Evolutionary conservation across 164 flowering plant genomes (phyloP), one percentile per base, ranked within the genome.

Genomic region (Tetrastigma voinierianum): DNA sequence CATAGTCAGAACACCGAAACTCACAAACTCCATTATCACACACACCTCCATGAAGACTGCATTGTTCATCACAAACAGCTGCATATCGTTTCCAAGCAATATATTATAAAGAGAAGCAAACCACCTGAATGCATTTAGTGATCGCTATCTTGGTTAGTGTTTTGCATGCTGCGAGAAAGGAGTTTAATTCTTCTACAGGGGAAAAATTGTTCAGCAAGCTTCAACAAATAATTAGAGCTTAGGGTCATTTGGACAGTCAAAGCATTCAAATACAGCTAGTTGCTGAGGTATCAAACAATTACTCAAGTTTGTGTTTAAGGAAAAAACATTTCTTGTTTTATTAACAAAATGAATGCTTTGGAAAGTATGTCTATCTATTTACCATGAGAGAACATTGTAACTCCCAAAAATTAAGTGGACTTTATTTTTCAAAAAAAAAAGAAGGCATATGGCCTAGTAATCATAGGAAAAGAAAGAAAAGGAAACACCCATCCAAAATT

Each of bases 41-140:
- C 46, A 92, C 99, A 23, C 98, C 98, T 53, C 99, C 99, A 77
- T 93, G 99, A 63, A 92, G 89, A 72, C 99, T 95, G 75, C 99
- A 95, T 65, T 95, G 96, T 72, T 92, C 96, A 59, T 95, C 94
- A 43, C 99, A 95, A 64, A 86, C 84, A 78, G 93, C 98, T 92
- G 96, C 85, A 86, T 51, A 71, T 47, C 16, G 74, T 19, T 15
- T 53, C 48, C 54, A 74, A 59, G 19, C 21, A 51, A 19, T 43
- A 61, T 45, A 48, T 57, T 68, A 46, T n/a, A 18, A 14, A 21
- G 62, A 58, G n/a, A 51, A 25, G 23, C 17, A 7, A 59, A 16
- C 14, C 5, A 32, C 40, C 40, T 3, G 40, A 32, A 32, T 4
- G 6, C 40, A 32, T 32, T 32, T 32, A 32, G 40, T 32, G 40